Evolutionary conservation across 768 basidiomycete genomes (phyloP).

Genomic region (Plicaturopsis crispa): DNA sequence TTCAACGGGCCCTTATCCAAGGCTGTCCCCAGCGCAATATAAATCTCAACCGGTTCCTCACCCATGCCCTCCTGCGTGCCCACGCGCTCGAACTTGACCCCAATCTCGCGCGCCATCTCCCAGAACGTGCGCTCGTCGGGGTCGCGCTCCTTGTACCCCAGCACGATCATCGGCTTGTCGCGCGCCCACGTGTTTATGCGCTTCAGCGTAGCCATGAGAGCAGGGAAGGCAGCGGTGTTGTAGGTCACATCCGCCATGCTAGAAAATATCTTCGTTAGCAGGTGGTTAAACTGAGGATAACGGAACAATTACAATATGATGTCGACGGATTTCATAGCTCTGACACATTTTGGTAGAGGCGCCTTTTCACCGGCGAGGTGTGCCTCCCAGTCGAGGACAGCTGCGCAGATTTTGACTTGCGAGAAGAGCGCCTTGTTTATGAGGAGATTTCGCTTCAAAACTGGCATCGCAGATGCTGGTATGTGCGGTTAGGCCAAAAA

Average conservation of each 20-base stretch:
- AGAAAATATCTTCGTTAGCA: neutral
- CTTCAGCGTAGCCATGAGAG: constrained; percentile 60
- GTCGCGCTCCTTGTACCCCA: constrained; percentile 89
- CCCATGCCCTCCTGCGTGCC: constrained; percentile 63
- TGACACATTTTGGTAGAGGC: constrained; percentile 27
- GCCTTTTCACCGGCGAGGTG: constrained; percentile 44
- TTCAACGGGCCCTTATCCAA: too few relatives aligned
- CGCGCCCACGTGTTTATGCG: constrained; percentile 16
- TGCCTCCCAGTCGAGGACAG: constrained; percentile 80
- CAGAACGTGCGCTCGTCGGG: constrained; percentile 68
- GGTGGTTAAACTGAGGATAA: neutral
- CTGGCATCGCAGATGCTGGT: constrained; percentile 72
- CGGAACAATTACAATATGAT: constrained; percentile 54
- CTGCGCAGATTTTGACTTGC: constrained; percentile 20
- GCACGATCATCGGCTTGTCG: constrained; percentile 42
- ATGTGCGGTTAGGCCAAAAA: neutral
- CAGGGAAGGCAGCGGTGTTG: constrained; percentile 80
- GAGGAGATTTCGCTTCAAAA: constrained; percentile 66
- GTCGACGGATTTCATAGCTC: constrained; percentile 43
- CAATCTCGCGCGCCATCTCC: constrained; percentile 45
- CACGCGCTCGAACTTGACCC: constrained; percentile 42
- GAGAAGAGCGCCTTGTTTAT: constrained; percentile 31
- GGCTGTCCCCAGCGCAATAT: constrained; percentile 36
- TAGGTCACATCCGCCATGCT: constrained; percentile 94
- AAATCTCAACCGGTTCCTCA: constrained; percentile 62